A percentile compares a stretch with the other conserved stretches of the same genome.
These are phyloP conservation scores for Botrytis sinoallii DNA, from an alignment of 2,329 filamentous ascomycete species.

Conservation along the genomic window DNA sequence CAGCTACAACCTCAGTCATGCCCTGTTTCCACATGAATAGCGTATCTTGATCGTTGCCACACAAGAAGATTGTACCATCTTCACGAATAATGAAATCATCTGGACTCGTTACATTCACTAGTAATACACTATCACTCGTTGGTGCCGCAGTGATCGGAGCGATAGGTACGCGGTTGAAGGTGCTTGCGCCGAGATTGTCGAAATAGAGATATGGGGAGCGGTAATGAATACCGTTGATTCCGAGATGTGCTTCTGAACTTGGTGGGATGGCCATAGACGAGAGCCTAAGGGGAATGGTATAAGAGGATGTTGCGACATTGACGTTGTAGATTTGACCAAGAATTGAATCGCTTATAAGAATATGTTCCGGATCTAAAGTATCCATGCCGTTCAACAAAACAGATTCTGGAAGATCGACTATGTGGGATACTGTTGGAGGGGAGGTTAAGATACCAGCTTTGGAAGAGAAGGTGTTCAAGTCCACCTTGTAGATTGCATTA, in stretches of 20 bases:
- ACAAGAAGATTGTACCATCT: slow-evolving; percentile 22
- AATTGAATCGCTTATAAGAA: slow-evolving; percentile 30
- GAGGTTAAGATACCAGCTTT: neutral
- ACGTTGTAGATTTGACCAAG: slow-evolving; percentile 29
- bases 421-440: slow-evolving; percentile 12
- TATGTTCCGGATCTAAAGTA: slow-evolving; percentile 21
- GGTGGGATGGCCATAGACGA: slow-evolving; percentile 25
- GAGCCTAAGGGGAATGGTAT: slow-evolving; percentile 31
- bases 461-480: slow-evolving; percentile 25
- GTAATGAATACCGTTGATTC: slow-evolving; percentile 33
- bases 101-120: neutral
- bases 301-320: slow-evolving; percentile 28
- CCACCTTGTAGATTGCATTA: slow-evolving; percentile 29
- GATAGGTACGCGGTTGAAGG: slow-evolving; percentile 1
- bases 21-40: slow-evolving; percentile 14
- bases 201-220: slow-evolving; percentile 30
- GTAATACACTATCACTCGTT: slow-evolving; percentile 1
- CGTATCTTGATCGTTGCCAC: slow-evolving; percentile 19
- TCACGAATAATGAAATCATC: slow-evolving; percentile 24
- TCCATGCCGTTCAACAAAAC: slow-evolving; percentile 33
- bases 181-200: slow-evolving; percentile 27
- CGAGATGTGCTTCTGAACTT: slow-evolving; percentile 19
- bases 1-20: neutral
- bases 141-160: neutral
- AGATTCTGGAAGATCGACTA: slow-evolving; percentile 17